Evolutionary conservation across 2,329 filamentous ascomycete species (phyloP), one percentile per base, ranked within the genome.

Genomic region (Microdochium bolleyi): DNA sequence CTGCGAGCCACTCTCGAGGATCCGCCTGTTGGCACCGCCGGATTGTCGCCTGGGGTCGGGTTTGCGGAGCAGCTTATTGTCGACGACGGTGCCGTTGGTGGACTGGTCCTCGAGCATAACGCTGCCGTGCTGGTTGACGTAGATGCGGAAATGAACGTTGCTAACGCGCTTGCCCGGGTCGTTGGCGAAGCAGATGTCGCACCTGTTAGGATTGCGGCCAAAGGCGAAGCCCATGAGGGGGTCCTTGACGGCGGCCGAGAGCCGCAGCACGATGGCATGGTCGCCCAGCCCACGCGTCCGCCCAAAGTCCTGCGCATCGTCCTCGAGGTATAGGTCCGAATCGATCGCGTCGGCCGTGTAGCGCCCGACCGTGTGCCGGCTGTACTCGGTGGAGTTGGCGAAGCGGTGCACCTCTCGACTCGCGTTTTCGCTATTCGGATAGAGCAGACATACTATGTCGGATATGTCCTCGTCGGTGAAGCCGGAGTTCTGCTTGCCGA

Each of bases 121-220:
- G 53, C 88, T 85, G 25, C 88, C 89, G 57, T 89, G 83, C n/a
- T 84, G 76, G 61, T 95, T 99, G 61, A 96, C 78, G 64, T 87
- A 96, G 56, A 99, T 95, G 51, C 90, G 86, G 67, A 97, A 99
- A 67, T 99, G 94, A n/a, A 88, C 79, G 65, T 97, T 96, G 74
- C 92, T 97, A 55, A 99, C 80, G 46, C 88, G 81, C 65, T 82
- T 87, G 51, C 81, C 74, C 1, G 80, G 79, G 58, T 92, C 87
- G 57, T 84, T 77, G 34, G 73, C 68, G 49, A 89, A 82, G 60
- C 80, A 79, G 49, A 92, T 71, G 54, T 99, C 94, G 68, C 89
- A 94, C 32, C 81, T 78, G 48, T 67, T 61, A 1, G 70, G 60
- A 62, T 94, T 92, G 52, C 94, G 84, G 27, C 94, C 94, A 68